Percentiles rank a stretch among this genome's conserved stretches.
phyloP scores from a whole-genome alignment of 2,329 filamentous ascomycete species.

The Geosmithia morbida region DNA sequence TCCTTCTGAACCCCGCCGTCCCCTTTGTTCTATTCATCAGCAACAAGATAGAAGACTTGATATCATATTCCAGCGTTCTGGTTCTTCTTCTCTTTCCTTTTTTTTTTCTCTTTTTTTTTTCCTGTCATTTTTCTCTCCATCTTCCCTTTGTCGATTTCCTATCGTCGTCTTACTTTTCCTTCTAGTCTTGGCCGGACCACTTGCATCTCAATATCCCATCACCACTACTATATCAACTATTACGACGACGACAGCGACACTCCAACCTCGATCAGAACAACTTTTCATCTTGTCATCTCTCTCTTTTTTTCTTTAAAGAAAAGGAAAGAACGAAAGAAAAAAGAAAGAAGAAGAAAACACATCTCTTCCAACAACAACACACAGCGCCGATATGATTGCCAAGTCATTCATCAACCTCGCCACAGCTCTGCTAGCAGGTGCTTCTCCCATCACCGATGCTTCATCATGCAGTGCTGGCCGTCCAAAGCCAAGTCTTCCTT shows the following conservation, averaged over 20 bases:
- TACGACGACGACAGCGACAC: neutral
- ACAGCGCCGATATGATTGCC: conserved; percentile 19
- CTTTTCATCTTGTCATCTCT: no score
- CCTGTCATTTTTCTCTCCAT: neutral
- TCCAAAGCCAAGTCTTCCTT: conserved; percentile 15
- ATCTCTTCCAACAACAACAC: conserved; percentile 2
- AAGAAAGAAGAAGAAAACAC: neutral
- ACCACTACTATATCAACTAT: neutral
- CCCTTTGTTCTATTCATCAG: neutral
- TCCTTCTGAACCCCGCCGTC: neutral
- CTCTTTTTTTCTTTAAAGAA: no score
- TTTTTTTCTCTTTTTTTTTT: neutral
- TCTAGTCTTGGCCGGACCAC: neutral
- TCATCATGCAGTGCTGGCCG: neutral
- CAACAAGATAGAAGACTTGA: neutral
- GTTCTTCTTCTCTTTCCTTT: no score
- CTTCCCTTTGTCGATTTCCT: neutral
- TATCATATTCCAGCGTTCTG: no score
- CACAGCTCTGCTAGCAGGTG: conserved; percentile 16
- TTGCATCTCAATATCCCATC: neutral
- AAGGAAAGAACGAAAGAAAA: no score
- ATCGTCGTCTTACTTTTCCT: neutral
- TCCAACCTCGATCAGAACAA: no score
- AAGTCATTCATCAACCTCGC: conserved; percentile 17
- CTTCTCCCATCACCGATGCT: conserved; percentile 8